Evolutionary conservation across 129 eudicot species (phyloP).

Genomic region (Erigeron canadensis): DNA sequence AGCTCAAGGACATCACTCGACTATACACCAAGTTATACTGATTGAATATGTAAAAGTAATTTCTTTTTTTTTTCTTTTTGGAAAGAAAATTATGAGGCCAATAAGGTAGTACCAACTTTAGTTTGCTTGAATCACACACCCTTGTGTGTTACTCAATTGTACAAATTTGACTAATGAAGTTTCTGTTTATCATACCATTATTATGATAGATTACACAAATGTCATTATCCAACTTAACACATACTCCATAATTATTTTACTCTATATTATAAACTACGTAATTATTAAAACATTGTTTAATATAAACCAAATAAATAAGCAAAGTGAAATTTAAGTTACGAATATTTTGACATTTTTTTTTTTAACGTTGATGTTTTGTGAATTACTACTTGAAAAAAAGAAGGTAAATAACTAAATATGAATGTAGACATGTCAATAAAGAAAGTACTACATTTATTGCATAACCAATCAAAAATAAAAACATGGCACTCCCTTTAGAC

Average conservation of each 20-base stretch:
- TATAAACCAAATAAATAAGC: not conserved
- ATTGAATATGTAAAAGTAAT: too few relatives aligned
- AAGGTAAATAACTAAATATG: not conserved
- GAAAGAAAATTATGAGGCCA: constrained; percentile 9
- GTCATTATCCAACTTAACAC: constrained; percentile 28
- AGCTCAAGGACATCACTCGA: too few relatives aligned
- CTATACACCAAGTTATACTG: too few relatives aligned
- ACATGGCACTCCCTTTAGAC: too few relatives aligned
- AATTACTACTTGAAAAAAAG: not conserved
- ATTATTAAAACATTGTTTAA: not conserved
- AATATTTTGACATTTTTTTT: too few relatives aligned
- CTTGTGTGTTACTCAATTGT: constrained; percentile 26
- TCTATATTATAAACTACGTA: not conserved
- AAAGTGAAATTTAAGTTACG: not conserved
- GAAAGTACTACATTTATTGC: not conserved
- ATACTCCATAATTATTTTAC: constrained; percentile 16
- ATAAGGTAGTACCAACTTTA: constrained; percentile 35
- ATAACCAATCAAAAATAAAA: not conserved
- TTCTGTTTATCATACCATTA: constrained; percentile 4
- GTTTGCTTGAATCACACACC: constrained; percentile 39
- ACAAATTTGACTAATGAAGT: constrained; percentile 29
- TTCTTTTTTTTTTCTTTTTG: not conserved
- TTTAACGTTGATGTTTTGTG: too few relatives aligned
- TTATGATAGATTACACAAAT: constrained; percentile 22
- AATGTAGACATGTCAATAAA: too few relatives aligned